phyloP scores from a whole-genome alignment of 208 protist species.

The Trypanosoma mega region DNA sequence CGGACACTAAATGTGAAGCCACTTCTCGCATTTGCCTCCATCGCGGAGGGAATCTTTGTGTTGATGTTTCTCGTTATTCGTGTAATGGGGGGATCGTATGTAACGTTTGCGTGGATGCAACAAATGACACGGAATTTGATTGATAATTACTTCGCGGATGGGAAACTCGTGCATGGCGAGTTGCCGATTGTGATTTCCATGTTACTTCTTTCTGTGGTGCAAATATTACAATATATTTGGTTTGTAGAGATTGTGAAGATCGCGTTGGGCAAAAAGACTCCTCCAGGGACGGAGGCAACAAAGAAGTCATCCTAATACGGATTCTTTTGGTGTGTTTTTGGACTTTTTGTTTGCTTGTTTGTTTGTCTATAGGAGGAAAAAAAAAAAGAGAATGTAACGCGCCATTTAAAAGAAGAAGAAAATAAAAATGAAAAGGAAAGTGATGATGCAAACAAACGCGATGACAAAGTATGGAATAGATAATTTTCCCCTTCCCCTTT shows the following conservation, averaged over 20 bases:
- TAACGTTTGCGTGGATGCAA: slow-evolving; percentile 47
- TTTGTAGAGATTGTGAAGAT: slow-evolving; percentile 67
- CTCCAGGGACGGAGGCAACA: background rate
- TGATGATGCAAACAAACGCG: background rate
- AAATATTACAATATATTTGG: slow-evolving; percentile 84
- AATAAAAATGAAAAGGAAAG: background rate
- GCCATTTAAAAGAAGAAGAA: background rate
- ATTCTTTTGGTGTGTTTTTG: background rate
- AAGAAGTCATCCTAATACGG: no score
- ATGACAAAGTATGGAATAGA: no score
- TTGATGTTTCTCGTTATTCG: slow-evolving; percentile 66
- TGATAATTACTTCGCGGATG: slow-evolving; percentile 29
- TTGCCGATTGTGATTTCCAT: slow-evolving; percentile 47
- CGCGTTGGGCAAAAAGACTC: slow-evolving; percentile 16
- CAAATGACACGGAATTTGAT: slow-evolving; percentile 34
- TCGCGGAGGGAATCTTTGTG: slow-evolving; percentile 62
- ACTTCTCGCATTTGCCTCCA: slow-evolving; percentile 22
- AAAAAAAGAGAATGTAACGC: no score
- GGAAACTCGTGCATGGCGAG: slow-evolving; percentile 62
- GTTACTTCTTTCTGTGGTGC: slow-evolving; percentile 43
- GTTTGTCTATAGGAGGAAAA: background rate
- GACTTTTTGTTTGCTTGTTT: background rate
- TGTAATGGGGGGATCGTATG: slow-evolving; percentile 60
- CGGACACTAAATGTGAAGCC: slow-evolving; percentile 29
- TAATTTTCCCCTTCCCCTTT: no score